Percentiles rank a stretch among this genome's conserved stretches.
These are phyloP conservation scores for Tarenaya hassleriana DNA, from an alignment of 345 rosid species.

Conservation along the genomic window DNA sequence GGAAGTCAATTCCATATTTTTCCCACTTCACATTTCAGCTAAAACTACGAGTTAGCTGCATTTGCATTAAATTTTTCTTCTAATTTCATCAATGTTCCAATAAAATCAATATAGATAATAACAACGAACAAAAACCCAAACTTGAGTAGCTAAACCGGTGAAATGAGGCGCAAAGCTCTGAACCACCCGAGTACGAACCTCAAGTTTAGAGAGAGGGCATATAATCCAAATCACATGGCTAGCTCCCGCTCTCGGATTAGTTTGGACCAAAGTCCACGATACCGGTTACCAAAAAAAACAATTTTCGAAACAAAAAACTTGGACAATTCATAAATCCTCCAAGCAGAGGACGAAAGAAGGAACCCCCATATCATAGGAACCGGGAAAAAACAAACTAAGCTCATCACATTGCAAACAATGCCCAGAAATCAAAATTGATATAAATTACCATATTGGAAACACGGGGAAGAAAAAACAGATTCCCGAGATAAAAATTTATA, in stretches of 20 bases:
- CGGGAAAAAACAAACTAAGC: no score
- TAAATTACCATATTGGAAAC: constrained; percentile 6
- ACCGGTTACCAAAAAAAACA: neutral
- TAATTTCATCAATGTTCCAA: constrained; percentile 7
- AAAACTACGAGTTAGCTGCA: constrained; percentile 5
- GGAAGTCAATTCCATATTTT: no score
- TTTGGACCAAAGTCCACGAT: neutral
- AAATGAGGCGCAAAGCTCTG: no score
- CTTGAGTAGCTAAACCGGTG: no score
- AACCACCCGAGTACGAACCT: no score
- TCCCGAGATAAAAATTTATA: constrained; percentile 13
- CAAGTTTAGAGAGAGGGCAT: no score
- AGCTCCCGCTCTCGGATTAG: no score
- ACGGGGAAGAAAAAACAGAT: neutral
- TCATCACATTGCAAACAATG: neutral
- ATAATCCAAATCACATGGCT: no score
- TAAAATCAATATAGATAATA: constrained; percentile 4
- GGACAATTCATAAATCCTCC: no score
- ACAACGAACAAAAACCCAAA: neutral
- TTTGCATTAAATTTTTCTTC: neutral
- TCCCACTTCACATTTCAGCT: constrained; percentile 16
- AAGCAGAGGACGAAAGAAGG: no score
- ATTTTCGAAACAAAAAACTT: constrained; percentile 4
- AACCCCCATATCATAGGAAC: no score
- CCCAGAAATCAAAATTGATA: neutral